Base-by-base conservation (phyloP, 768 basidiomycete species). In the Daedaleopsis nitida region DNA sequence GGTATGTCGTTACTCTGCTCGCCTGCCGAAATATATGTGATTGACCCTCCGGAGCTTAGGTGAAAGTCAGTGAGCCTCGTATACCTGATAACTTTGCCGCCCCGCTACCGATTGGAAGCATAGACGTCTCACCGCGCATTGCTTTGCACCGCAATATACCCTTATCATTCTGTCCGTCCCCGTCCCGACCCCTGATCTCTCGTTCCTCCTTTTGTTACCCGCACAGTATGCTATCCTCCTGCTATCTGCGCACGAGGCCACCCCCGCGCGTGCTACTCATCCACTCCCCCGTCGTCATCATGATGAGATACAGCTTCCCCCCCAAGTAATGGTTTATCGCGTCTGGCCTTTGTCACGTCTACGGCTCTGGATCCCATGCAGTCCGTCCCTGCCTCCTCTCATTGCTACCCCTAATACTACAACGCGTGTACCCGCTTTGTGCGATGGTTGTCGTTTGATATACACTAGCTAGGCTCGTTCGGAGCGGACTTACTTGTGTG, bases 111-210 rank as follows among this genome's bases (percentile, higher is more conserved):
- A 44, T 55, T 49, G 56, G 52, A 53, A 38, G 61, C 61, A 62
- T 44, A 55, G 61, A 58, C 56, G 56, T 47, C 39, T 50, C 10
- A 12, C 11, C 13, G 43, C 53, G 44, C 35, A 42, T 53, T 47
- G 44, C 52, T 45, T 52, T 50, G 54, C 47, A 19, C 39, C 34
- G 42, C 58, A 57, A 64, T 58, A 64, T 64, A 64, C 62, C 62
- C 62, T 51, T 48, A 44, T 49, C 43, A 34, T 49, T 16, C 24
- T 34, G 37, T 43, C 52, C 51, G 50, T 51, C 32, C 48, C 53
- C 51, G 24, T 51, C 21, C 14, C 38, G 37, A 43, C 39, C 42
- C 50, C 19, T 27, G 34, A 35, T 24, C 53, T 55, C 38, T 43
- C 58, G 16, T 37, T 24, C 47, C 43, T 54, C 45, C 44, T 19